Evolutionary conservation across 1,284 basidiomycete species (phyloP), one percentile per base, ranked within the genome.

Genomic region (Cerioporus squamosus): DNA sequence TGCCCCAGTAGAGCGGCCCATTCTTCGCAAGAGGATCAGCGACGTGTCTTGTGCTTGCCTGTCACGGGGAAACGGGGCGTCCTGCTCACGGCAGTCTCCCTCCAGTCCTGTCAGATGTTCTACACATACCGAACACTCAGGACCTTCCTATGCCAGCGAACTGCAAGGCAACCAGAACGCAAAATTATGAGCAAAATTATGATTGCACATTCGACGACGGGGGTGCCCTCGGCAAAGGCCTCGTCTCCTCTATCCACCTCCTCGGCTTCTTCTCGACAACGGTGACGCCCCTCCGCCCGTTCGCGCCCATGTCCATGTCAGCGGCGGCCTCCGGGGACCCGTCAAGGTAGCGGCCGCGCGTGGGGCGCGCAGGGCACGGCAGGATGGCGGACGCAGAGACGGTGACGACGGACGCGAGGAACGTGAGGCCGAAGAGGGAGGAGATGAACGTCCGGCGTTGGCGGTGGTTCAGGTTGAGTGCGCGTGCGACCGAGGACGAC

Each of bases 241-340:
- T 70, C 68, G 77, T 87, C 74, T 93, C 90, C 73, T 91, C 87
- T 70, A 93, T 93, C 90, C 90, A 93, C 63, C 88, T 80, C 68
- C 84, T 80, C n/a, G 88, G 85, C 55, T 82, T 78, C 75, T 84
- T 90, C 63, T 83, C 81, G n/a, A 80, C 72, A 2, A 88, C 78
- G 14, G 77, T 78, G 29, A 80, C 65, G 44, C 62, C 66, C 57
- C 67, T 70, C 68, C 53, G 48, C 49, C 55, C 55, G 36, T 20
- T 51, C 52, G 20, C 22, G 26, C 18, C 10, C 42, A 31, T 20
- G 20, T 20, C 17, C 26, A 29, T 62, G 12, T 79, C 79, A 57
- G 73, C 78, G 66, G 87, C 86, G 31, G 86, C 79, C 63, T 81
- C 33, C 33, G 33, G 33, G 10, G 33, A 36, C 12, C 33, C 33